Evolutionary conservation across 169 alveolate species (phyloP).

Genomic region (Eimeria acervulina): DNA sequence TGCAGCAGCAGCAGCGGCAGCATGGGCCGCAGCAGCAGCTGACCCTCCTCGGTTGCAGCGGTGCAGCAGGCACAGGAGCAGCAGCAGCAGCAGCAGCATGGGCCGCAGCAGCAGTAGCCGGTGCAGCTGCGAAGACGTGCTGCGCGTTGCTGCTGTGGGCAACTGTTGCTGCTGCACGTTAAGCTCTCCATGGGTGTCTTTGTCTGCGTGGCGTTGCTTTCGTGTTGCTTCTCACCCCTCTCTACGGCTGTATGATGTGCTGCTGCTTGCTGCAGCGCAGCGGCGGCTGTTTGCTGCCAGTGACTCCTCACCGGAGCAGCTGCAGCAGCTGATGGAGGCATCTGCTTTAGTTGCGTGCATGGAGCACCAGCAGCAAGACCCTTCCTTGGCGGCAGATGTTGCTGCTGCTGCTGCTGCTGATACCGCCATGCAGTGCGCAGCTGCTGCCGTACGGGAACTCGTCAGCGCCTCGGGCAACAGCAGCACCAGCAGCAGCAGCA

Average conservation of each 20-base stretch:
- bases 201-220: slow-evolving; percentile 24
- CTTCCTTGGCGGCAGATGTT: background rate
- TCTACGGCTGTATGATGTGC: background rate
- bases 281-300: slow-evolving; percentile 22
- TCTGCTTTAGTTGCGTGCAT: slow-evolving; percentile 27
- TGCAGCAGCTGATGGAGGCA: slow-evolving; percentile 53
- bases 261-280: background rate
- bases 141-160: slow-evolving; percentile 30
- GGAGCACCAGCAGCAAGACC: background rate
- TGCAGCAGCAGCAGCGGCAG: background rate
- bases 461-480: background rate
- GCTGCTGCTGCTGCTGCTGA: slow-evolving; percentile 38
- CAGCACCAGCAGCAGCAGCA: slow-evolving; percentile 1
- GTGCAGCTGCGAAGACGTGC: background rate
- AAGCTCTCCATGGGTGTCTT: slow-evolving; percentile 15
- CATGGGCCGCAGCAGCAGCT: no score
- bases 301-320: slow-evolving; percentile 3
- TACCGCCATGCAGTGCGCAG: slow-evolving; percentile 35
- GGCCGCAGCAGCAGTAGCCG: background rate
- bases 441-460: slow-evolving; percentile 18
- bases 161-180: slow-evolving; percentile 8
- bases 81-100: no score
- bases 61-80: no score
- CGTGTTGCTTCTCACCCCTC: slow-evolving; percentile 11
- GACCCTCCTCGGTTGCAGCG: no score